Conservation (phyloP, 352 stramenopile species). For the Phytopythium boreale region DNA sequence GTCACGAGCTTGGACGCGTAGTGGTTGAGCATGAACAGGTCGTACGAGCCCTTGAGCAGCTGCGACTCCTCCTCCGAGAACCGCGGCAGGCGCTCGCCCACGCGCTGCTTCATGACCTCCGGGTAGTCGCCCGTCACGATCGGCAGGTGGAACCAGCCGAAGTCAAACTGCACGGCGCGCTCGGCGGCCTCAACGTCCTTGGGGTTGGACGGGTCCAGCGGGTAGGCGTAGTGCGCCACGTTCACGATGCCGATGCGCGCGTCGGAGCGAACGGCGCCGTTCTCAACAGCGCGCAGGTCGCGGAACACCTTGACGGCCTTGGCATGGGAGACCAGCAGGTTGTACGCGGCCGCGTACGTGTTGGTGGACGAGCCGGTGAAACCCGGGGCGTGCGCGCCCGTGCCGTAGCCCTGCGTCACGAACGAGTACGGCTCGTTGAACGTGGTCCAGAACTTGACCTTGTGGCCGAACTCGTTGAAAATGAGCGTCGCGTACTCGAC, state of each 20-base stretch:
- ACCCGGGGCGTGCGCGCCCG: conserved; percentile 43
- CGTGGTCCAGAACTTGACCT: conserved; percentile 92
- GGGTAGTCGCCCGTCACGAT: conserved; percentile 92
- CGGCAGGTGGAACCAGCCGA: conserved; percentile 26
- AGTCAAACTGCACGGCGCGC: too few species aligned
- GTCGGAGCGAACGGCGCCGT: conserved; percentile 11
- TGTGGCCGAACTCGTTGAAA: conserved; percentile 89
- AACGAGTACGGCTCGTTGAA: conserved; percentile 94
- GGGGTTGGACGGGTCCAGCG: conserved; percentile 55
- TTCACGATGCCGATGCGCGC: conserved; percentile 84
- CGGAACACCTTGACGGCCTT: conserved; percentile 80
- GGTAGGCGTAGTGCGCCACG: conserved; percentile 76
- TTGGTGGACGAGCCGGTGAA: conserved; percentile 40
- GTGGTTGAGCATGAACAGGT: conserved; percentile 76
- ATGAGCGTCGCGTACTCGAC: conserved; percentile 87
- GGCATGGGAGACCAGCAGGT: conserved; percentile 90
- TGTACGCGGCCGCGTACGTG: conserved; percentile 65
- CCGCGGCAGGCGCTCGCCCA: conserved; percentile 73
- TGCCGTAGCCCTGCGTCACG: conserved; percentile 81
- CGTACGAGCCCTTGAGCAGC: conserved; percentile 67
- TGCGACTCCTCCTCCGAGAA: conserved; percentile 83
- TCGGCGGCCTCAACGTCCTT: too few species aligned
- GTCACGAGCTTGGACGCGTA: too few species aligned
- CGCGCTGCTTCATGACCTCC: conserved; percentile 76
- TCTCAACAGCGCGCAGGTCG: conserved; percentile 49